These are phyloP conservation scores for Dissophora globulifera DNA, from an alignment of 192 early-diverging fungal species.

Conservation along the genomic window DNA sequence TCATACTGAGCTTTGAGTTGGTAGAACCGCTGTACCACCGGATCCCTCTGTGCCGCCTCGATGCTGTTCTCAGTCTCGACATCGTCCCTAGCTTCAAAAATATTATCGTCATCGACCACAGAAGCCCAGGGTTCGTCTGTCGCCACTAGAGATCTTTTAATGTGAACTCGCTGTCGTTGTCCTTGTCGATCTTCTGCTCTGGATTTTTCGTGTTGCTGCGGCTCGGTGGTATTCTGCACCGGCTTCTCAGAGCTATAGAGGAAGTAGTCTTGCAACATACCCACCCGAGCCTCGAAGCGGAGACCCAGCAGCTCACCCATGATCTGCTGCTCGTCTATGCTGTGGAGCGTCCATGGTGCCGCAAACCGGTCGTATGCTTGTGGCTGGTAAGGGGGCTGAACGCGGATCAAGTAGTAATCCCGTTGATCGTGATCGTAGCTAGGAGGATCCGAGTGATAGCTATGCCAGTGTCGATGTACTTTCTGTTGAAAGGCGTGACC, in stretches of 20 bases:
- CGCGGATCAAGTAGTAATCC: constrained; percentile 35
- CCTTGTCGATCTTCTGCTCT: no score
- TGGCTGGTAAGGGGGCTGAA: neutral
- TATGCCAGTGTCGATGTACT: no score
- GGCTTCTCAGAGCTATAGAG: constrained; percentile 23
- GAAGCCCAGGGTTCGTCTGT: no score
- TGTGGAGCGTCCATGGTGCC: constrained; percentile 11
- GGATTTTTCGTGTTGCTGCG: no score
- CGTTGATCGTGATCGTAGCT: constrained; percentile 20
- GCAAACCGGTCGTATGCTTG: no score
- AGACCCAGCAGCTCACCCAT: constrained; percentile 26
- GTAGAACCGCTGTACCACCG: constrained; percentile 26
- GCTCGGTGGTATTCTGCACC: neutral
- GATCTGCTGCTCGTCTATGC: constrained; percentile 10
- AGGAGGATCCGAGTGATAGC: no score
- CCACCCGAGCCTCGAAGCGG: constrained; percentile 32
- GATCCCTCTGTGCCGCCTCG: constrained; percentile 1
- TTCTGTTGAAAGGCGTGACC: no score
- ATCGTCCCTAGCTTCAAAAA: no score
- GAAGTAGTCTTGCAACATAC: constrained; percentile 32
- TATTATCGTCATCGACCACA: no score
- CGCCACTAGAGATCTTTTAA: neutral
- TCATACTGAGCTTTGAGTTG: constrained; percentile 12
- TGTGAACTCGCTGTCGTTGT: no score
- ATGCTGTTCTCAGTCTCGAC: no score